Evolutionary conservation across 495 filamentous ascomycete genomes (phyloP).

Genomic region (Penicillium steckii): DNA sequence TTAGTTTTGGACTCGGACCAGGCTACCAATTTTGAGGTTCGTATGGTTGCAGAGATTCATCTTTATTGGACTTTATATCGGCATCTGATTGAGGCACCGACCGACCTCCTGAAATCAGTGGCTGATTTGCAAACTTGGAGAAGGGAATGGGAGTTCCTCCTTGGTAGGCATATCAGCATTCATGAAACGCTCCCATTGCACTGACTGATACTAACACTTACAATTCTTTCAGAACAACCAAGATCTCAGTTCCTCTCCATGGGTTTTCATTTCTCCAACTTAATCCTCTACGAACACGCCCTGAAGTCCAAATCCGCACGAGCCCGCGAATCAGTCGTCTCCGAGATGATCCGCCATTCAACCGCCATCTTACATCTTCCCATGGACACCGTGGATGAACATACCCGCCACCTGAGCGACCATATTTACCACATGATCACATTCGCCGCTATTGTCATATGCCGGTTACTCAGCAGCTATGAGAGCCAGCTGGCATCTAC

Average conservation of each 20-base stretch:
- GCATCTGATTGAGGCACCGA: conserved; percentile 17
- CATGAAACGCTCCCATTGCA: too few relatives aligned
- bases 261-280: conserved; percentile 47
- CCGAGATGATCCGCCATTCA: conserved; percentile 44
- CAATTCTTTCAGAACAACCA: conserved; percentile 36
- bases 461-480: conserved; percentile 36
- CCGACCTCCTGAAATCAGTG: conserved; percentile 34
- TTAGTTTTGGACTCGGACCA: conserved; percentile 36
- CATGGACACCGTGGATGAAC: conserved; percentile 46
- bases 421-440: conserved; percentile 52
- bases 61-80: conserved; percentile 47
- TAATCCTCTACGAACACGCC: conserved; percentile 41
- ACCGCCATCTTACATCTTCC: conserved; percentile 41
- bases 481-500: conserved; percentile 28
- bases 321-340: conserved; percentile 35
- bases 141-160: conserved; percentile 38
- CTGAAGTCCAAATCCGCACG: conserved; percentile 36
- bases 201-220: background rate
- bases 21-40: conserved; percentile 43
- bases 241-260: conserved; percentile 48
- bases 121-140: conserved; percentile 37
- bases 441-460: conserved; percentile 44
- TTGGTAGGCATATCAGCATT: conserved; percentile 26
- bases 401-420: conserved; percentile 44
- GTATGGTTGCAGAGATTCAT: conserved; percentile 47